phyloP scores from a whole-genome alignment of 164 flowering plant genomes.

The Santalum album region DNA sequence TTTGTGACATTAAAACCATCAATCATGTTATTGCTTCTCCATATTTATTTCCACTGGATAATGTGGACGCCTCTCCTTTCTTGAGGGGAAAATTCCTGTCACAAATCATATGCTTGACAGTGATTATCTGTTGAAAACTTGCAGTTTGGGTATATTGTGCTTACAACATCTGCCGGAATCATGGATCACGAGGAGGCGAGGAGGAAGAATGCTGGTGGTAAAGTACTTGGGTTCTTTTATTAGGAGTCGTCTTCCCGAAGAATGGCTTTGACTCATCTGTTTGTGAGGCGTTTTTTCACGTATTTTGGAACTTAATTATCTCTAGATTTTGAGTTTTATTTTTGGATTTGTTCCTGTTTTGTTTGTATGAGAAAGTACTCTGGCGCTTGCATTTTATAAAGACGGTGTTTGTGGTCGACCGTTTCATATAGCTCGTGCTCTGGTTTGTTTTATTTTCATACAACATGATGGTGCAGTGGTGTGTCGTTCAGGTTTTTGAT shows the following conservation, averaged over 20 bases:
- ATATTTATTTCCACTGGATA: too few species aligned
- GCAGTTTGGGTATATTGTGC: slow-evolving; percentile 40
- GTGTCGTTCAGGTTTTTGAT: too few species aligned
- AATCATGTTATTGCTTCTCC: too few species aligned
- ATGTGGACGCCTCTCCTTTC: too few species aligned
- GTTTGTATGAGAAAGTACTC: background rate
- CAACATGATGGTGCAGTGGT: too few species aligned
- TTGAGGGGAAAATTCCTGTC: too few species aligned
- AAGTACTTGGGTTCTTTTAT: slow-evolving; percentile 41
- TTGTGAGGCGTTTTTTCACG: slow-evolving; percentile 1
- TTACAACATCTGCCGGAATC: slow-evolving; percentile 42
- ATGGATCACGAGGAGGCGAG: slow-evolving; percentile 49
- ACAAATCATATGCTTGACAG: too few species aligned
- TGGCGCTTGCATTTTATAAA: background rate
- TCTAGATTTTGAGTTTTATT: slow-evolving; percentile 2
- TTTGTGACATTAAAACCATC: too few species aligned
- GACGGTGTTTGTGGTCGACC: too few species aligned
- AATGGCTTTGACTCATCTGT: background rate
- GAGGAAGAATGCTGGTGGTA: slow-evolving; percentile 45
- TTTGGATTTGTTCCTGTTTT: background rate
- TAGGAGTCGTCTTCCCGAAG: slow-evolving; percentile 6
- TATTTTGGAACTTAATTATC: slow-evolving; percentile 2
- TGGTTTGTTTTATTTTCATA: too few species aligned
- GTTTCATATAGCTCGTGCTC: too few species aligned
- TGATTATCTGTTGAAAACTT: background rate